Base-by-base conservation (phyloP, 768 basidiomycete species). In the Cytidiella melzeri region DNA sequence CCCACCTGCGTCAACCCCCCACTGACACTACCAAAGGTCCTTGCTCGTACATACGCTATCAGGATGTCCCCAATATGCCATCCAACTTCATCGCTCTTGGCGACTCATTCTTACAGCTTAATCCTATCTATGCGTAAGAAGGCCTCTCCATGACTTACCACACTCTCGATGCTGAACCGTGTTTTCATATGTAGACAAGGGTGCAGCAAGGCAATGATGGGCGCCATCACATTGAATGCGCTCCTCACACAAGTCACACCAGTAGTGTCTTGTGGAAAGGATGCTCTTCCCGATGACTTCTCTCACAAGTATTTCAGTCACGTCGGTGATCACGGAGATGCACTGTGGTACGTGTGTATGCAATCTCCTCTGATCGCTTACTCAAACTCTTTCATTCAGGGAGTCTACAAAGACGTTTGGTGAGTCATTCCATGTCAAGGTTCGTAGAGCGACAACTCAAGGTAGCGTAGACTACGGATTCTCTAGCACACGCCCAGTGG, bases 141-240 rank as follows among this genome's bases (percentile, higher is more conserved):
- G 34, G 4, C n/a, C 24, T 41, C n/a, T n/a, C n/a, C n/a, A n/a
- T n/a, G n/a, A n/a, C n/a, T n/a, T n/a, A n/a, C n/a, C n/a, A n/a
- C 21, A 11, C 24, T 41, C 5, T 20, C 24, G 2, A 4, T 20
- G 10, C 19, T n/a, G 37, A 23, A 25, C 4, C 24, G 27, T 45
- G 40, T 48, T 15, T 18, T 9, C 37, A 18, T 7, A 9, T 19
- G 3, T 12, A 53, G 52, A 6, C 52, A 53, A 41, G 52, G 52
- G 5, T 53, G 52, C 30, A 53, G 52, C 39, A 53, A 53, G 21
- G 52, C 52, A 7, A 53, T 53, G 52, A 53, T 53, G 52, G 52
- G 52, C n/a, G 52, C 38, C 4, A 42, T 47, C 6, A 49, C 52
- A 4, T 43, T 53, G 13, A 53, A 45, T 47, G 25, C 52, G 3